Base-by-base conservation (phyloP, 495 filamentous ascomycete species). In the Usnea hakonensis region DNA sequence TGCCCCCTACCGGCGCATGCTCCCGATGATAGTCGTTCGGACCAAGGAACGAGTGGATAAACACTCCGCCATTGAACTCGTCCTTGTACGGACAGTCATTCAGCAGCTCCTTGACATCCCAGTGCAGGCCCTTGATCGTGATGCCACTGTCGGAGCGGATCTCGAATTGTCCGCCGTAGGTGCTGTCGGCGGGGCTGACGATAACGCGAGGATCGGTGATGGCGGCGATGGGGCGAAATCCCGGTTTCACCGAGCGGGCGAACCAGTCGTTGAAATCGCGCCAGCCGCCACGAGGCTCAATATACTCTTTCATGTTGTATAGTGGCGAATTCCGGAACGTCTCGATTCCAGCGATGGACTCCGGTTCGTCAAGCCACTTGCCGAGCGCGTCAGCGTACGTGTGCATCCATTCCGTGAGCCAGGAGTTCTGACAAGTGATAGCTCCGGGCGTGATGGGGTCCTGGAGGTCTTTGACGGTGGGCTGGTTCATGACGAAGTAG, bases 351-450 rank as follows among this genome's bases (percentile, higher is more conserved):
- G 60, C 65, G 28, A 72, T 57, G 16, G 73, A 75, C 17, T 60
- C 58, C 3, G 55, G 40, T 8, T 55, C 69, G 55, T 72, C 68
- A 43, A 74, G 61, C 60, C 69, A 75, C 30, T 52, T 17, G 21
- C 73, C 73, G n/a, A 72, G 43, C 38, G 46, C 33, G 46, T 65
- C 63, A 50, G 71, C 67, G 35, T 71, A 75, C 5, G 63, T 19
- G 41, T 73, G 68, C 19, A 74, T 60, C 74, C 74, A 76, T n/a
- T 55, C 32, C 9, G 74, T 74, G 23, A 75, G 58, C 68, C 57
- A 58, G 14, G 36, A 53, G 14, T 26, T 3, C 7, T n/a, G 48
- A 3, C 14, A 11, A 28, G 6, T n/a, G 23, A 28, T 28, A 13
- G 48, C 23, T 13, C 21, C 19, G 13, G 48, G 48, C 6, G 23